These are phyloP conservation scores for Pythium rishiriense DNA, from an alignment of 352 stramenopile species.

Conservation along the genomic window DNA sequence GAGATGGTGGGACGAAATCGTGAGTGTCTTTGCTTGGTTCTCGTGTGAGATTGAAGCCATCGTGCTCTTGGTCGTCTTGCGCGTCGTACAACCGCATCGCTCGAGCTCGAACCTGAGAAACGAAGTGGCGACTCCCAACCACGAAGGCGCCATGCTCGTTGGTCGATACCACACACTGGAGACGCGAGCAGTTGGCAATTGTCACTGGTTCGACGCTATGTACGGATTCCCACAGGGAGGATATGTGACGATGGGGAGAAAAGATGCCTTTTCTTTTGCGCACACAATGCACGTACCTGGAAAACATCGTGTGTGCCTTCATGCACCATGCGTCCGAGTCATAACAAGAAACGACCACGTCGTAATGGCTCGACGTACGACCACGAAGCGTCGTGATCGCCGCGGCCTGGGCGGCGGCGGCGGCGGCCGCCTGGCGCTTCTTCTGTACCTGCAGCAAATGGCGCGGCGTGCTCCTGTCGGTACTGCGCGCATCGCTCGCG, in stretches of 20 bases:
- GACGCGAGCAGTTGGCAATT: constrained; percentile 41
- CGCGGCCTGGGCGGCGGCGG: constrained; percentile 11
- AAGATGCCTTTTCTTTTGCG: too few relatives aligned
- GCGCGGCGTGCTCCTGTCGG: constrained; percentile 14
- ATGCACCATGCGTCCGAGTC: constrained; percentile 30
- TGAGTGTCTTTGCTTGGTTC: background rate
- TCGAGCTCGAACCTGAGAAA: constrained; percentile 21
- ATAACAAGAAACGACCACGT: constrained; percentile 41
- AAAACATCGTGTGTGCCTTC: constrained; percentile 20
- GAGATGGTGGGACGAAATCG: background rate
- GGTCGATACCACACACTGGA: constrained; percentile 50
- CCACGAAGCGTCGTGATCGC: constrained; percentile 25
- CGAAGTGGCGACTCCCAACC: constrained; percentile 38
- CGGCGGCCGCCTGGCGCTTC: constrained; percentile 14
- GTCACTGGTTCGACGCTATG: constrained; percentile 24
- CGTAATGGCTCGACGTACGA: constrained; percentile 13
- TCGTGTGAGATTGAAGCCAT: background rate
- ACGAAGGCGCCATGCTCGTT: constrained; percentile 39
- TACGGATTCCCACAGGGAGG: background rate
- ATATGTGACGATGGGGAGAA: too few relatives aligned
- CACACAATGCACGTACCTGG: constrained; percentile 16
- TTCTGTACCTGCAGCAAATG: constrained; percentile 17
- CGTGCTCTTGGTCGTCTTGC: background rate
- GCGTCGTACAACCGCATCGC: background rate
- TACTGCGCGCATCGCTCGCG: background rate